Conservation (phyloP, 768 basidiomycete species). For the Lentinula raphanica region DNA sequence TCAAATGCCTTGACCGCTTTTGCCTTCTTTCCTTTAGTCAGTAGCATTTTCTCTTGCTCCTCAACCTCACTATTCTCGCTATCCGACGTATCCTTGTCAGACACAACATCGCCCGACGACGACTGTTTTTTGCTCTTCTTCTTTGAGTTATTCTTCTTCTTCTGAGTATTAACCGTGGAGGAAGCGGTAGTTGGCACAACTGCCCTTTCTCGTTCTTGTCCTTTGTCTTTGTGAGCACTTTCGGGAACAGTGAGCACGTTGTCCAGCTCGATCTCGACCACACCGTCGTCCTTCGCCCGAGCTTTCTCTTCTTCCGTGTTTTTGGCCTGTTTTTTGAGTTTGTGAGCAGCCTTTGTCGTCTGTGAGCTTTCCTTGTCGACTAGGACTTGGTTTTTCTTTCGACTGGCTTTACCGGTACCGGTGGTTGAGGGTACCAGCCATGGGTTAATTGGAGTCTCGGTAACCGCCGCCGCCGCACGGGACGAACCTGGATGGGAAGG, state of each 20-base stretch:
- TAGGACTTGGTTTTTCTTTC: slow-evolving; percentile 69
- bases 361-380: slow-evolving; percentile 60
- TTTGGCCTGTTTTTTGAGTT: slow-evolving; percentile 59
- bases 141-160: slow-evolving; percentile 39
- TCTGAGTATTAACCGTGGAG: slow-evolving; percentile 33
- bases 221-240: slow-evolving; percentile 10
- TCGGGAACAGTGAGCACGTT: slow-evolving; percentile 32
- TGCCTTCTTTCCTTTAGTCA: slow-evolving; percentile 35
- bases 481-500: slow-evolving; percentile 6
- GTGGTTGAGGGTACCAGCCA: slow-evolving; percentile 56
- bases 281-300: slow-evolving; percentile 66
- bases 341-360: slow-evolving; percentile 64
- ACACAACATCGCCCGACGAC: slow-evolving; percentile 42
- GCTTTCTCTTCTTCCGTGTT: slow-evolving; percentile 56
- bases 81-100: slow-evolving; percentile 31
- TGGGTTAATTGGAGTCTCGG: slow-evolving; percentile 52
- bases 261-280: slow-evolving; percentile 69
- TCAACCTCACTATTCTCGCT: slow-evolving; percentile 67
- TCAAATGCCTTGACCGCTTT: slow-evolving; percentile 61
- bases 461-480: too few species aligned
- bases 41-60: slow-evolving; percentile 52
- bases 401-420: slow-evolving; percentile 41
- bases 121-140: slow-evolving; percentile 38
- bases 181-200: too few species aligned
- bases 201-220: slow-evolving; percentile 5